Evolutionary conservation across 2,329 filamentous ascomycete species (phyloP).

Genomic region (Delphinella strobiligena): DNA sequence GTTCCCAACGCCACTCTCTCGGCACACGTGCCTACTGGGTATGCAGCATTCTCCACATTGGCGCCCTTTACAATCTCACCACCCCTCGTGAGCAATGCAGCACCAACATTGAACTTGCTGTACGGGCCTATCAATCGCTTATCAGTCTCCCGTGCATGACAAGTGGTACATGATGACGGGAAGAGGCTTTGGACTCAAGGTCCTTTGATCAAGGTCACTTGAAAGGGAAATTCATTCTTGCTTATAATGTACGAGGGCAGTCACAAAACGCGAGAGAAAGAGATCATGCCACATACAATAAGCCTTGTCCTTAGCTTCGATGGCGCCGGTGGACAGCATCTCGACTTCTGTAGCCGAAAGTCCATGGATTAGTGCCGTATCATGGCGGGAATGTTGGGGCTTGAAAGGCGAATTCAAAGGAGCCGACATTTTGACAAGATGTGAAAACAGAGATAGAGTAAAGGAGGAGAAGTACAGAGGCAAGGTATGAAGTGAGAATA

Average conservation of each 20-base stretch:
- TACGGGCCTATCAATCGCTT: constrained; percentile 50
- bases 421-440: too few species aligned
- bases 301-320: constrained; percentile 61
- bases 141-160: neutral
- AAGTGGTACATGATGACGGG: neutral
- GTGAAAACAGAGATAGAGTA: too few species aligned
- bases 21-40: constrained; percentile 90
- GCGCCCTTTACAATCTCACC: constrained; percentile 52
- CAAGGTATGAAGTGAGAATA: too few species aligned
- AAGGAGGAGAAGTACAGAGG: too few species aligned
- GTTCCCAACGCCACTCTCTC: constrained; percentile 81
- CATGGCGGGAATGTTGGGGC: constrained; percentile 22
- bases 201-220: neutral
- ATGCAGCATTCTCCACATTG: constrained; percentile 87
- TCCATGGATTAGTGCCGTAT: constrained; percentile 32
- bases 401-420: too few species aligned
- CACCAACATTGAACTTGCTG: constrained; percentile 83
- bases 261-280: neutral
- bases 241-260: neutral
- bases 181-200: neutral
- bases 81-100: constrained; percentile 52
- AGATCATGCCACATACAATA: constrained; percentile 51
- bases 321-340: constrained; percentile 49
- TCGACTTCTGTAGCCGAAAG: constrained; percentile 54
- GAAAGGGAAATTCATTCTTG: neutral